A percentile compares a stretch with the other conserved stretches of the same genome.
Evolutionary conservation across 1,139 yeast species (phyloP).

Genomic region (Blastobotrys raffinosifermentans): DNA sequence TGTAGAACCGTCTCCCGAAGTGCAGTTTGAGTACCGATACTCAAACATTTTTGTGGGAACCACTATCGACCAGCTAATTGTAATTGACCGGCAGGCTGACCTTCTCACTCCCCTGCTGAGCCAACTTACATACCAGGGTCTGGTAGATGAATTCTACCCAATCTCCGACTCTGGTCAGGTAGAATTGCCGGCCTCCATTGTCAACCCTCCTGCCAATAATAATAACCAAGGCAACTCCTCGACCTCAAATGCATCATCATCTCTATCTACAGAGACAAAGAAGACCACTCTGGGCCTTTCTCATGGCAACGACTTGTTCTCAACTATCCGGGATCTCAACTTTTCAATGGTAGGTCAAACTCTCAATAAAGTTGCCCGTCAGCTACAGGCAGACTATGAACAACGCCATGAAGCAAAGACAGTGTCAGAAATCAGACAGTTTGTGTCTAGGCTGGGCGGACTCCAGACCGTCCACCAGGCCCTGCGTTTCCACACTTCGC

Average conservation of each 20-base stretch:
- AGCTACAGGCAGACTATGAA: slow-evolving; percentile 64
- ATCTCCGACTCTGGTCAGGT: slow-evolving; percentile 46
- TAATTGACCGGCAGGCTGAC: slow-evolving; percentile 75
- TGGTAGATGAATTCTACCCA: slow-evolving; percentile 66
- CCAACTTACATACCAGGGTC: slow-evolving; percentile 78
- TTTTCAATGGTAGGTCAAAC: slow-evolving; percentile 76
- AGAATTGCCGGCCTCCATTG: slow-evolving; percentile 33
- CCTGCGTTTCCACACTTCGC: slow-evolving; percentile 66
- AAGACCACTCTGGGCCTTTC: slow-evolving; percentile 9
- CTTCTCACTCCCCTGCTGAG: slow-evolving; percentile 62
- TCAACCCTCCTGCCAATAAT: slow-evolving; percentile 14
- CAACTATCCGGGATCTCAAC: slow-evolving; percentile 56
- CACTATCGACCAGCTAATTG: slow-evolving; percentile 45
- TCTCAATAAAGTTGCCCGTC: slow-evolving; percentile 64
- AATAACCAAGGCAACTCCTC: slow-evolving; percentile 1
- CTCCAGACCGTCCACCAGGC: slow-evolving; percentile 63
- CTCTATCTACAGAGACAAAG: slow-evolving; percentile 14
- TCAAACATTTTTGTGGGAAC: slow-evolving; percentile 31
- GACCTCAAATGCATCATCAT: slow-evolving; percentile 6
- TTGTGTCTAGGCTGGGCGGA: slow-evolving; percentile 65
- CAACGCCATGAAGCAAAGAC: slow-evolving; percentile 53
- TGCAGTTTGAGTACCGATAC: slow-evolving; percentile 25
- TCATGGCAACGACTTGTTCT: slow-evolving; percentile 30
- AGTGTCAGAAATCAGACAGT: slow-evolving; percentile 59
- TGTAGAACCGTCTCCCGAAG: slow-evolving; percentile 7